Evolutionary conservation across 257 asterid genomes (phyloP).

Genomic region (Solanum pennellii): DNA sequence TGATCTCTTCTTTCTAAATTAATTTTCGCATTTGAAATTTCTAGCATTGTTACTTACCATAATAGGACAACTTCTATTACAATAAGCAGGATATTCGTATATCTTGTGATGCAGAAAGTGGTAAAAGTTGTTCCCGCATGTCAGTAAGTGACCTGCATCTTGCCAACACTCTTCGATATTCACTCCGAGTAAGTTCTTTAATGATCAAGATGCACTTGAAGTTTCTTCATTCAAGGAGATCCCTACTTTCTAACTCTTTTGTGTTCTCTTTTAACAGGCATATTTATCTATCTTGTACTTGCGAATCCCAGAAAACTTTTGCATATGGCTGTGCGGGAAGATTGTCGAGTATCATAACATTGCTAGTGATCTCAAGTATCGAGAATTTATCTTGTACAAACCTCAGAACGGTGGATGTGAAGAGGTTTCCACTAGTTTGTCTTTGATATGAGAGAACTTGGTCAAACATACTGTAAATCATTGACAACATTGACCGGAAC

Average conservation of each 20-base stretch:
- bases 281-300: slow-evolving; percentile 74
- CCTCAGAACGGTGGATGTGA: slow-evolving; percentile 55
- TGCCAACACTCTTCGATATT: slow-evolving; percentile 64
- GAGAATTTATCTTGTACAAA: slow-evolving; percentile 60
- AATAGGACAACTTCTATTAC: slow-evolving; percentile 4
- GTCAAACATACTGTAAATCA: neutral
- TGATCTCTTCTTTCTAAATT: neutral
- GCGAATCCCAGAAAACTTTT: slow-evolving; percentile 43
- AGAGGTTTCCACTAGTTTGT: slow-evolving; percentile 11
- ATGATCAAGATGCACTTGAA: neutral
- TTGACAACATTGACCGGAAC: neutral
- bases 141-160: slow-evolving; percentile 49
- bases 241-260: neutral
- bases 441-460: neutral
- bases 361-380: slow-evolving; percentile 68
- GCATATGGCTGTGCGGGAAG: slow-evolving; percentile 57
- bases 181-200: slow-evolving; percentile 64
- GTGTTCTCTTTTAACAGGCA: slow-evolving; percentile 43
- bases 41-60: neutral
- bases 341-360: slow-evolving; percentile 58
- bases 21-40: slow-evolving; percentile 1
- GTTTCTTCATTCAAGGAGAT: neutral
- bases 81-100: slow-evolving; percentile 63
- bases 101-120: slow-evolving; percentile 19
- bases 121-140: slow-evolving; percentile 15